A percentile compares a stretch with the other conserved stretches of the same genome.
These are phyloP conservation scores for Tuber melanosporum DNA, from an alignment of 495 filamentous ascomycete genomes.

Conservation along the genomic window DNA sequence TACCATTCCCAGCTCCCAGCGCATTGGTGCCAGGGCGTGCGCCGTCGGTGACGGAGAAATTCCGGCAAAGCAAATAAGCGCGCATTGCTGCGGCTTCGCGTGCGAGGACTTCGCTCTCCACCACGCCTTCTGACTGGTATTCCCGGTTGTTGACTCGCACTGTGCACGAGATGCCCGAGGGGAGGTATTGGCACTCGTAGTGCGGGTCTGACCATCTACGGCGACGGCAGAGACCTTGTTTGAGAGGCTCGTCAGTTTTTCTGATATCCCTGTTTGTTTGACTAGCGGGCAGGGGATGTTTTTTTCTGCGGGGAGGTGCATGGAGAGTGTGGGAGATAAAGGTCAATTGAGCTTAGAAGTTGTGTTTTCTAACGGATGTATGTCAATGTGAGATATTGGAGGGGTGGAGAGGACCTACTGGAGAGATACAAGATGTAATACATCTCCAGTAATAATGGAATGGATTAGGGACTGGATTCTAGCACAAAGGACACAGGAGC, in stretches of 20 bases:
- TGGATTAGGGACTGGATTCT: not conserved
- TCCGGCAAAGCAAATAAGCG: conserved; percentile 95
- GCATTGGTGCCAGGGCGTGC: conserved; percentile 27
- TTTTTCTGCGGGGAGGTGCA: not conserved
- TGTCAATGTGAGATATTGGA: not conserved
- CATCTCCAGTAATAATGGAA: conserved; percentile 18
- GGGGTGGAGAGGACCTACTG: conserved; percentile 27
- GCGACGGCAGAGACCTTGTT: conserved; percentile 85
- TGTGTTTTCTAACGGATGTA: not conserved
- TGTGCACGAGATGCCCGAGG: conserved; percentile 75
- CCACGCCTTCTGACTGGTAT: conserved; percentile 85
- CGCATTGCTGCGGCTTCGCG: conserved; percentile 94
- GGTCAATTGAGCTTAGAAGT: not conserved
- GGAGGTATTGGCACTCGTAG: conserved; percentile 71
- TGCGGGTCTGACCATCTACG: conserved; percentile 90
- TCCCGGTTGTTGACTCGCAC: conserved; percentile 94
- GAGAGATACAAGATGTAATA: conserved; percentile 43
- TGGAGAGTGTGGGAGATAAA: not conserved
- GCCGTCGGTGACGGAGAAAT: conserved; percentile 96
- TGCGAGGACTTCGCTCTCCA: conserved; percentile 71
- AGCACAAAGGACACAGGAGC: not conserved
- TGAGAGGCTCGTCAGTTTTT: conserved; percentile 34
- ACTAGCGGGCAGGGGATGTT: not conserved
- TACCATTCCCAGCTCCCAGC: conserved; percentile 28
- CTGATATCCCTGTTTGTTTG: conserved; percentile 47